Conservation (phyloP, 2,329 filamentous ascomycete species). For the Clonostachys byssicola region DNA sequence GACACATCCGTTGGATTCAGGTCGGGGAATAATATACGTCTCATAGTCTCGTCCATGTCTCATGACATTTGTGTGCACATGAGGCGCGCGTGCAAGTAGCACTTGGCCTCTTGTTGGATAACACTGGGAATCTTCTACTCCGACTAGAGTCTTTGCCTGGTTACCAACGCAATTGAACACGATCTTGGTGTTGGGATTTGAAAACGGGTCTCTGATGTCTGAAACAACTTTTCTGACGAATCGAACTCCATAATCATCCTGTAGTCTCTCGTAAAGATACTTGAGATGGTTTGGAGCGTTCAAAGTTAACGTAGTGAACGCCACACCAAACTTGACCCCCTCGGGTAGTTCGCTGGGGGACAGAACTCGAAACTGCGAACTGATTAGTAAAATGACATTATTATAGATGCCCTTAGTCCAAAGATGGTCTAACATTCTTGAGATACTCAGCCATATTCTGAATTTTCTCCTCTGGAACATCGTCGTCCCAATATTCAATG, state of each 20-base stretch:
- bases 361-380: slow-evolving; percentile 17
- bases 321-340: slow-evolving; percentile 24
- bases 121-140: slow-evolving; percentile 27
- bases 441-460: slow-evolving; percentile 30
- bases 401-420: neutral
- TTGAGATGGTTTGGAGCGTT: slow-evolving; percentile 30
- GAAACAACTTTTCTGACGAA: slow-evolving; percentile 21
- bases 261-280: slow-evolving; percentile 17
- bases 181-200: slow-evolving; percentile 13
- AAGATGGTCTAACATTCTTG: slow-evolving; percentile 20
- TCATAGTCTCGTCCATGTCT: slow-evolving; percentile 21
- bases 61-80: slow-evolving; percentile 27
- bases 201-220: slow-evolving; percentile 16
- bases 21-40: slow-evolving; percentile 25
- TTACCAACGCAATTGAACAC: slow-evolving; percentile 29
- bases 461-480: slow-evolving; percentile 29
- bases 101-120: slow-evolving; percentile 34
- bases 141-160: slow-evolving; percentile 21
- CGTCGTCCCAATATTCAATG: slow-evolving; percentile 31
- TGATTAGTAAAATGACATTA: neutral
- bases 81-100: slow-evolving; percentile 23
- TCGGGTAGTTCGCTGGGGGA: slow-evolving; percentile 16
- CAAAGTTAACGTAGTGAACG: slow-evolving; percentile 27
- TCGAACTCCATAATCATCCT: slow-evolving; percentile 19
- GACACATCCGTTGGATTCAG: slow-evolving; percentile 21